Evolutionary conservation across 495 filamentous ascomycete species (phyloP).

Genomic region (Podospora sp.): DNA sequence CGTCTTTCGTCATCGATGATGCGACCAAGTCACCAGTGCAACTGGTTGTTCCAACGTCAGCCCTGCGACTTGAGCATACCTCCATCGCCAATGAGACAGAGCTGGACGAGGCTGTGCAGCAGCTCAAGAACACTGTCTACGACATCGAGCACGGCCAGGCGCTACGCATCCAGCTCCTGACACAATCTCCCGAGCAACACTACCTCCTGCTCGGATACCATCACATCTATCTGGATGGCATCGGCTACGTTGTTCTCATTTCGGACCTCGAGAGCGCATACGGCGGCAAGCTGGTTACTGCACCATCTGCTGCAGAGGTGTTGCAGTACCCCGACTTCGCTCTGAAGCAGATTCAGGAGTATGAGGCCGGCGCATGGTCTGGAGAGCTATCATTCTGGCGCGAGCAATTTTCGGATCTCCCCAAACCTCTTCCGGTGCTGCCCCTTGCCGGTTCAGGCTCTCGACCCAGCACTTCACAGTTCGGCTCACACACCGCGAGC

Average conservation of each 20-base stretch:
- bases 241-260: slow-evolving; percentile 20
- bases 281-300: slow-evolving; percentile 11
- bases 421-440: slow-evolving; percentile 42
- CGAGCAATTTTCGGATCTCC: slow-evolving; percentile 34
- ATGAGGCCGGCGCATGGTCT: slow-evolving; percentile 13
- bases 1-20: slow-evolving; percentile 29
- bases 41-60: slow-evolving; percentile 15
- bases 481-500: background rate
- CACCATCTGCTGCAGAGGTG: slow-evolving; percentile 6
- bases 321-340: slow-evolving; percentile 13
- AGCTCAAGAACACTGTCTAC: slow-evolving; percentile 23
- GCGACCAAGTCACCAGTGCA: slow-evolving; percentile 19
- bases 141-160: slow-evolving; percentile 24
- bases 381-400: slow-evolving; percentile 37
- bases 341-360: slow-evolving; percentile 6
- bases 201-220: slow-evolving; percentile 33
- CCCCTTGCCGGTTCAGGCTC: slow-evolving; percentile 3
- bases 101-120: background rate
- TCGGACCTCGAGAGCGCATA: slow-evolving; percentile 18
- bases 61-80: slow-evolving; percentile 17
- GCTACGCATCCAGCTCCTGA: slow-evolving; percentile 26
- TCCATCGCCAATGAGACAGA: slow-evolving; percentile 10
- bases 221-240: slow-evolving; percentile 38
- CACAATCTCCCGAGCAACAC: slow-evolving; percentile 11
- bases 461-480: background rate